Conservation (phyloP, 768 basidiomycete species). For the Phylloporus scabripes region DNA sequence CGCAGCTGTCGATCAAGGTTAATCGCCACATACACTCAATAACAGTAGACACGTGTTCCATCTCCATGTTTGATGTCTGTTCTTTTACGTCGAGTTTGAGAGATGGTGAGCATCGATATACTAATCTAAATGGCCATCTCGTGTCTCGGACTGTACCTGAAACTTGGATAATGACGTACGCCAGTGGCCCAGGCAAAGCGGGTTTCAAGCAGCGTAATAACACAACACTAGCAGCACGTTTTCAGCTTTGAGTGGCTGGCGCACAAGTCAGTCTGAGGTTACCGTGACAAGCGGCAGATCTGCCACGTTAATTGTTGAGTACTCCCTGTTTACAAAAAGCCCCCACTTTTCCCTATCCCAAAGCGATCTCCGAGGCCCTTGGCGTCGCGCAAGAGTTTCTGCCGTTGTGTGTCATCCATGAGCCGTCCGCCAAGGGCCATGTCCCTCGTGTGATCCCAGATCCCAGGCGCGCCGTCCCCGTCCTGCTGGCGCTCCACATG, state of each 20-base stretch:
- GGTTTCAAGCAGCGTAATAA: not conserved
- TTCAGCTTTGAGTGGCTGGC: not conserved
- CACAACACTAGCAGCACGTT: not conserved
- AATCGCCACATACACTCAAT: not conserved
- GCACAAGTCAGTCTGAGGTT: not conserved
- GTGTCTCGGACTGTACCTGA: slow-evolving; percentile 7
- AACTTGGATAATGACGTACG: slow-evolving; percentile 10
- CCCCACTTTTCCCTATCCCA: slow-evolving; percentile 63
- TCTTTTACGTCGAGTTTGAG: not conserved
- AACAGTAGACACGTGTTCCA: slow-evolving; percentile 5
- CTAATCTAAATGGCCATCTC: not conserved
- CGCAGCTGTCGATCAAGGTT: not conserved
- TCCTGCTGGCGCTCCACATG: slow-evolving; percentile 40
- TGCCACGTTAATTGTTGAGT: not conserved
- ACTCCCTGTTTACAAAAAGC: slow-evolving; percentile 46
- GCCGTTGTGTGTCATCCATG: slow-evolving; percentile 83
- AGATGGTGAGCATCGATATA: not conserved
- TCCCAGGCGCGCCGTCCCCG: slow-evolving; percentile 52
- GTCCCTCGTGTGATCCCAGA: slow-evolving; percentile 92
- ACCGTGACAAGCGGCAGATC: slow-evolving; percentile 4
- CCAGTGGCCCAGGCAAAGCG: not conserved
- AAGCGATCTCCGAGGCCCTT: slow-evolving; percentile 80
- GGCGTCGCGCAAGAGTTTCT: slow-evolving; percentile 74
- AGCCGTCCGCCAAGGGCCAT: slow-evolving; percentile 84
- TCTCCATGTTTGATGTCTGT: slow-evolving; percentile 4